A percentile compares a stretch with the other conserved stretches of the same genome.
Evolutionary conservation across 352 stramenopile species (phyloP).

Genomic region (Pythium dissotocum): DNA sequence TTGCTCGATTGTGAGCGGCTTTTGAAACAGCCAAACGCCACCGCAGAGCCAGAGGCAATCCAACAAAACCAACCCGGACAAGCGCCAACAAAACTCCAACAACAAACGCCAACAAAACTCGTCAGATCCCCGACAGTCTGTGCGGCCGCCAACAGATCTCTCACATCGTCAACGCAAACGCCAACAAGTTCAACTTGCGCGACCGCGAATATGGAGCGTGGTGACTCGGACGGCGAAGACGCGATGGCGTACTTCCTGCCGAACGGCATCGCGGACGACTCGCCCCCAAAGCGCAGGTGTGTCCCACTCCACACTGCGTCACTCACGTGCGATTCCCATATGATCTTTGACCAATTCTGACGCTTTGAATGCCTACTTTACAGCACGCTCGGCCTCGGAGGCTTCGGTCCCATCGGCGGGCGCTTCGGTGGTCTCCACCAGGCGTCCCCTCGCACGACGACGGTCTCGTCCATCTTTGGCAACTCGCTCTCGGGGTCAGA

Average conservation of each 20-base stretch:
- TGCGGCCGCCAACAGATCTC: conserved; percentile 1
- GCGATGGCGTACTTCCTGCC: conserved; percentile 82
- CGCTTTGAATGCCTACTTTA: neutral
- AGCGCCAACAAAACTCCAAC: conserved; percentile 2
- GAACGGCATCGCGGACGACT: conserved; percentile 84
- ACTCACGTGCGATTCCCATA: neutral
- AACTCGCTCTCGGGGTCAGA: conserved; percentile 13
- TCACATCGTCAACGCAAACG: neutral
- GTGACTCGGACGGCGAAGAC: conserved; percentile 60
- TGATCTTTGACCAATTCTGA: neutral
- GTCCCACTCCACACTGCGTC: neutral
- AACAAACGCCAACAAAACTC: neutral
- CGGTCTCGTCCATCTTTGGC: conserved; percentile 7
- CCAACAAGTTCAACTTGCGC: conserved; percentile 1
- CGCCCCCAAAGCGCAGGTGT: conserved; percentile 68
- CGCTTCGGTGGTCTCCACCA: conserved; percentile 21
- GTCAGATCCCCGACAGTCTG: neutral
- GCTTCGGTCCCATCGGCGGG: conserved; percentile 29
- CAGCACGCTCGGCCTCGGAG: conserved; percentile 1
- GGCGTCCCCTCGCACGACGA: conserved; percentile 3
- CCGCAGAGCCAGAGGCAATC: neutral
- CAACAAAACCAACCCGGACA: conserved; percentile 12
- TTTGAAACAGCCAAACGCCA: conserved; percentile 3
- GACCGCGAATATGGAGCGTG: conserved; percentile 29
- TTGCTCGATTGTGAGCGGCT: neutral